Percentiles rank a stretch among this genome's conserved stretches.
Evolutionary conservation across 2,329 filamentous ascomycete species (phyloP).

Genomic region (Curvularia lunata): DNA sequence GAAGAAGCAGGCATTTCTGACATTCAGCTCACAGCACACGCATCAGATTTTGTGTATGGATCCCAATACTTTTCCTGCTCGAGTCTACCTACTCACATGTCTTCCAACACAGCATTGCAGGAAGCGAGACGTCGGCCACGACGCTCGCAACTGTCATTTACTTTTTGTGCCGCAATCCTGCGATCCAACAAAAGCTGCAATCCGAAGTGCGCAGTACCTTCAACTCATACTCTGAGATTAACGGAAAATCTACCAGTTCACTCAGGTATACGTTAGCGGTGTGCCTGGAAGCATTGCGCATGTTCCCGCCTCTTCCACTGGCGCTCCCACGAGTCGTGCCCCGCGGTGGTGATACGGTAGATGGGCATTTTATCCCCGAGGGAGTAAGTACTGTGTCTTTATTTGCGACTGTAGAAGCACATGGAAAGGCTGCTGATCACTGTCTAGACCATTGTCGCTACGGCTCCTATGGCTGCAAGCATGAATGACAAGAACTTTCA

Average conservation of each 20-base stretch:
- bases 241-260: background rate
- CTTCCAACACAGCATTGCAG: conserved; percentile 21
- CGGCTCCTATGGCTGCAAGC: conserved; percentile 22
- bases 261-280: conserved; percentile 35
- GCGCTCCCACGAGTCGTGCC: conserved; percentile 42
- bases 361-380: conserved; percentile 29
- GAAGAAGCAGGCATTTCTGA: conserved; percentile 1
- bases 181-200: background rate
- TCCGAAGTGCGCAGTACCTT: conserved; percentile 14
- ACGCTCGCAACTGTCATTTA: conserved; percentile 17
- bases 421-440: too few species aligned
- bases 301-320: conserved; percentile 39
- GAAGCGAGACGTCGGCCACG: conserved; percentile 24
- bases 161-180: conserved; percentile 15
- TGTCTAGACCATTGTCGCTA: conserved; percentile 29
- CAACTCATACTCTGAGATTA: conserved; percentile 10
- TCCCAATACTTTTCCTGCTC: background rate
- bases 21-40: conserved; percentile 24
- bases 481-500: conserved; percentile 32
- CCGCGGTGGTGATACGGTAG: conserved; percentile 10
- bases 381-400: too few species aligned
- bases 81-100: conserved; percentile 2
- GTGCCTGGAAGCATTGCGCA: conserved; percentile 34
- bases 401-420: too few species aligned
- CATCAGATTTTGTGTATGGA: conserved; percentile 17